Evolutionary conservation across 768 basidiomycete species (phyloP), one percentile per base, ranked within the genome.

Genomic region (Termitomyces sp.): DNA sequence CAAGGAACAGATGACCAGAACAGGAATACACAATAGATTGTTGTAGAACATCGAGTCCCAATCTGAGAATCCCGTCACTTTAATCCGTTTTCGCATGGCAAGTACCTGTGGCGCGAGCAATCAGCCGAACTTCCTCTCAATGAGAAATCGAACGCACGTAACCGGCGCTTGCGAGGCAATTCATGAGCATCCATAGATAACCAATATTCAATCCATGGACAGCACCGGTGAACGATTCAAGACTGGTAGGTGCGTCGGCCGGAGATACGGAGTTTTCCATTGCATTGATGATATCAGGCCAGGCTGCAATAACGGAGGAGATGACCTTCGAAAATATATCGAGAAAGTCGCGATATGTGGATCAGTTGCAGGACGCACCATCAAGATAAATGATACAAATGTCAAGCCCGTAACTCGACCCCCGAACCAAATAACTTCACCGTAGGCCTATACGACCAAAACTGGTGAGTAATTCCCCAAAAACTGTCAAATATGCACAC

Each of bases 31-130:
- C 52, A 98, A 76, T 45, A 98, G 70, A 72, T 98, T 99, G 77
- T 96, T 97, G 79, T 98, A 98, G 76, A 93, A 96, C 95, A 98
- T 98, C 13, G 95, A 88, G 68, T 98, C 96, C 95, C 95, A 97
- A 67, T 99, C 96, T 49, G 94, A 82, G 76, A 98, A 98, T 20
- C 93, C 93, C 16, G 94, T 98, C 42, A 79, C 72, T 76, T 98
- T 98, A 79, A 99, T 98, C 56, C 89, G 84, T 71, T 96, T 98
- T 57, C 97, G 85, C 97, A 98, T 98, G 40, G 91, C 80, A 49
- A 99, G 81, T 39, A 97, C 93, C 94, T 96, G 64, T 10, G 22
- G 42, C 27, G 39, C 40, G 53, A 65, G 36, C 56, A 59, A 52
- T 59, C 44, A 57, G 43, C 49, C 37, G 55, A 46, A 58, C 42